Evolutionary conservation across 768 basidiomycete genomes (phyloP), one percentile per base, ranked within the genome.

Genomic region (Galerina marginata): DNA sequence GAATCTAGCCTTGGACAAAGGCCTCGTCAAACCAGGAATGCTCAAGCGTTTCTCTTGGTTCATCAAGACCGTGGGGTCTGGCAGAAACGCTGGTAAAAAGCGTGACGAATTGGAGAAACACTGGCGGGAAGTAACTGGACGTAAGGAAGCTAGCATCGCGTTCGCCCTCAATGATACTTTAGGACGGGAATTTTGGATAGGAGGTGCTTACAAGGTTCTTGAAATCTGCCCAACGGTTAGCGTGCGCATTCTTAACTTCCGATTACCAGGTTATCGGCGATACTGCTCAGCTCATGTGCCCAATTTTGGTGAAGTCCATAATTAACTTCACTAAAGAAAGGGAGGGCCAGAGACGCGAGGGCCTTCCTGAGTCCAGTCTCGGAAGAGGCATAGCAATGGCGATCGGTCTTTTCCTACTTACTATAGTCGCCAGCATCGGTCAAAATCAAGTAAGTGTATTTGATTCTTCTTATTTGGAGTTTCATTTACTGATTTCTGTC

Each of bases 121-220:
- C 7, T 87, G 86, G 86, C 75, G 78, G 45, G 73, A 77, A 26
- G 70, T 71, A 0, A 78, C 75, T 33, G 85, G 82, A 7, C 71
- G 70, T 47, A 81, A 79, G 61, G 63, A 79, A 15, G 73, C 88
- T 0, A 88, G 86, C 64, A 71, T 89, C 11, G 79, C 81, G 4
- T 83, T 83, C 78, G 83, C 87, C 9, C 66, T 90, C 53, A 88
- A 88, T 65, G 87, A 87, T 64, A 80, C 83, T 6, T 77, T 90
- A 56, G 85, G 83, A 11, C 69, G 70, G 26, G 74, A 79, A 26
- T 89, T 89, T 72, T 91, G 89, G 89, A 72, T 75, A 39, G 88
- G 83, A 2, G 89, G 88, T 16, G 64, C 74, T 33, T 83, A 83
- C 75, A 89, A 89, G 78, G 83, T 83, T 33, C n/a, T 14, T 16